Conservation (phyloP, 2,329 filamentous ascomycete species). For the Fusarium protoensiforme region DNA sequence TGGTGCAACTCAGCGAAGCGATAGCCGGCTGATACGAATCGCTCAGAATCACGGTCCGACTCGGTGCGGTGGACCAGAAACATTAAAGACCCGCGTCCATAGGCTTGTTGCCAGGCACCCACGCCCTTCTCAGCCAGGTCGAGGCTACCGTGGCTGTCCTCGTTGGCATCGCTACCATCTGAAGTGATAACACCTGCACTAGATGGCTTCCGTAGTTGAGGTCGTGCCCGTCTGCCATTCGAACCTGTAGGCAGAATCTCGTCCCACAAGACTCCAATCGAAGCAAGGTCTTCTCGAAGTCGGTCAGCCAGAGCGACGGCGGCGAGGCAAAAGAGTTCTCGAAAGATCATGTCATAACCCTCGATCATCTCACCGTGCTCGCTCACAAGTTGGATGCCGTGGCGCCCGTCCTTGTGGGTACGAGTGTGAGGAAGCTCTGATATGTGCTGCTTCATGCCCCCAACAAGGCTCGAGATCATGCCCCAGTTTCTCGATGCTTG, state of each 20-base stretch:
- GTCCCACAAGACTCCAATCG: conserved; percentile 78
- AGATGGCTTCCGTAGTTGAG: conserved; percentile 29
- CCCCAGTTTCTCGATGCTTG: conserved; percentile 83
- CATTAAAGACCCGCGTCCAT: conserved; percentile 81
- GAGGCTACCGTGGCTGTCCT: conserved; percentile 41
- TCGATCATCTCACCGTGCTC: conserved; percentile 69
- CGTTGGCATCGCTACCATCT: conserved; percentile 16
- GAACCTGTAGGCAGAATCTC: conserved; percentile 76
- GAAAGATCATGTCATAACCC: conserved; percentile 81
- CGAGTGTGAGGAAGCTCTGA: conserved; percentile 54
- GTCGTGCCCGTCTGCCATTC: conserved; percentile 34
- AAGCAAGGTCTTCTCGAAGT: conserved; percentile 70
- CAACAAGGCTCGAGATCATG: conserved; percentile 73
- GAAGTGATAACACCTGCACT: conserved; percentile 12
- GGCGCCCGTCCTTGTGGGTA: conserved; percentile 35
- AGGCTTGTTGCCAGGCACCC: conserved; percentile 46
- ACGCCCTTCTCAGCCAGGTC: conserved; percentile 56
- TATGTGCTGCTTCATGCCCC: conserved; percentile 79
- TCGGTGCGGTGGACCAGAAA: conserved; percentile 78
- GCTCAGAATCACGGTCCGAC: conserved; percentile 67
- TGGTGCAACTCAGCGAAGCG: conserved; percentile 79
- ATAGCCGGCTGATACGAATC: conserved; percentile 77
- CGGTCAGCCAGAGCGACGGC: conserved; percentile 78
- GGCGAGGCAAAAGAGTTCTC: conserved; percentile 85
- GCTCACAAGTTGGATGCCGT: conserved; percentile 57